Base-by-base conservation (phyloP, 2,329 filamentous ascomycete genomes). In the Drechslerella coelobrocha region DNA sequence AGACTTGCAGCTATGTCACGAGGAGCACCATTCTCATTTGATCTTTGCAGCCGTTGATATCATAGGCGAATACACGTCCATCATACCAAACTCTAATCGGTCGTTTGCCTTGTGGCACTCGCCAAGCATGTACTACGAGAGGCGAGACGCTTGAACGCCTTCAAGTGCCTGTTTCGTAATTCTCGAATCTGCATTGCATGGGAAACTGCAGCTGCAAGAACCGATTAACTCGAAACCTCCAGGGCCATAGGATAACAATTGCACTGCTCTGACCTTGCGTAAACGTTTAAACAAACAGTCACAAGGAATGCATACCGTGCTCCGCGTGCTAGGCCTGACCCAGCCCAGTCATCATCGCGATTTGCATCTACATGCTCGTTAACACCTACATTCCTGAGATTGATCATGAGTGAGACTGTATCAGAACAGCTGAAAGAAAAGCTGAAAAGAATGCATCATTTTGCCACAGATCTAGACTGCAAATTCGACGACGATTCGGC, bases 21-120 rank as follows among this genome's bases (percentile, higher is more conserved):
- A 69, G 65, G 65, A 37, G 23, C 55, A 56, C 21, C 51, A 50
- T 56, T 68, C 54, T 57, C 65, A 61, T 69, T 61, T 61, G 51
- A 62, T 53, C 34, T 57, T 48, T 53, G 50, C 65, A 62, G 56
- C 65, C 56, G 57, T 61, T 52, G 65, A 59, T 62, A 57, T 57
- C 45, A 62, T 52, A 57, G 23, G 51, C 57, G 57, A 19, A 45
- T 21, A n/a, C 19, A 19, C 8, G 2, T 21, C 21, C 2, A 17
- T 5, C 5, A 6, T 9, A 6, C n/a, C 3, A 5, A 45, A 45
- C n/a, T 23, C 41, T 5, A 45, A 45, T 45, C 19, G 41, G 14
- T 21, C 14, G 2, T 23, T 23, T 19, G 41, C 41, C 41, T 45
- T 19, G 41, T 45, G 41, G 41, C 19, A 45, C 41, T n/a, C n/a